Conservation (phyloP, 108 stramenopile species). For the Cyclotella choctawhatcheeana region DNA sequence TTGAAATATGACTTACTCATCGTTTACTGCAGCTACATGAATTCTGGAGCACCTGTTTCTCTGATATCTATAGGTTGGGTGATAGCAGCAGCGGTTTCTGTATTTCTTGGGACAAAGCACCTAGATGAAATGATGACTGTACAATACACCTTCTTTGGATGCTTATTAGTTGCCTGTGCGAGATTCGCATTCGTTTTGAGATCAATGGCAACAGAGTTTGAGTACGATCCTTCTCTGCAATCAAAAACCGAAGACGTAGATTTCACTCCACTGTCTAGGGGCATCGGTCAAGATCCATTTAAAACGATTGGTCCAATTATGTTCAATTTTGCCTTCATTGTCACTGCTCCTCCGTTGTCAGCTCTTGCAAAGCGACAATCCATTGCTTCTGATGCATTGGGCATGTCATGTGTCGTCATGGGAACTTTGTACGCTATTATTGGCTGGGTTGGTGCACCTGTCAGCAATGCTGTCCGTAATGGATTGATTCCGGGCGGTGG, state of each 20-base stretch:
- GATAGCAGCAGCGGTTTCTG: constrained; percentile 23
- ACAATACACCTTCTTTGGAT: constrained; percentile 41
- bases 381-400: constrained; percentile 36
- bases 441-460: constrained; percentile 29
- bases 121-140: constrained; percentile 47
- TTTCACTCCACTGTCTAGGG: constrained; percentile 17
- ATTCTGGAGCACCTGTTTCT: constrained; percentile 39
- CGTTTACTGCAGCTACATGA: constrained; percentile 1
- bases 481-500: constrained; percentile 32
- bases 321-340: constrained; percentile 45
- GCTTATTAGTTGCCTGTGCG: constrained; percentile 21
- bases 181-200: constrained; percentile 30
- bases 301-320: constrained; percentile 40
- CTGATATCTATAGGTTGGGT: constrained; percentile 34
- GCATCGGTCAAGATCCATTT: constrained; percentile 31
- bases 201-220: constrained; percentile 15
- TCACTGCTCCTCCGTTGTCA: constrained; percentile 31
- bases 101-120: constrained; percentile 36
- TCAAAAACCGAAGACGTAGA: neutral
- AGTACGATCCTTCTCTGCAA: neutral
- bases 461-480: constrained; percentile 38
- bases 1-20: neutral
- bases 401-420: constrained; percentile 43
- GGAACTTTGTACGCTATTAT: constrained; percentile 30
- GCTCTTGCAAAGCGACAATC: constrained; percentile 30